These are phyloP conservation scores for Nothophaeocryptopus gaeumannii DNA, from an alignment of 2,329 filamentous ascomycete species.

Conservation along the genomic window DNA sequence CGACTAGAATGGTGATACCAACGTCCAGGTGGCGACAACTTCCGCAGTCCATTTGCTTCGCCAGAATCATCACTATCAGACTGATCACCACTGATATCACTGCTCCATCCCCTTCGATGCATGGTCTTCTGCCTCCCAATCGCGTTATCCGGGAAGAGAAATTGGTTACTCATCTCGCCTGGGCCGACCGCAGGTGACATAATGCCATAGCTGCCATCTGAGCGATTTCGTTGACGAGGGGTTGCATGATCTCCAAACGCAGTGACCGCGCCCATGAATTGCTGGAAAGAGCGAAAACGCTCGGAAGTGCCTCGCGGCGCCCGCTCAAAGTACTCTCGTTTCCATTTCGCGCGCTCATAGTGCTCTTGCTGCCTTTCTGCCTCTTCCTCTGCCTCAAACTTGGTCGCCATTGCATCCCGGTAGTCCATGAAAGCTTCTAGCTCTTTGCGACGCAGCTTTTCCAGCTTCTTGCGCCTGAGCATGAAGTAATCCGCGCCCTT, in stretches of 20 bases:
- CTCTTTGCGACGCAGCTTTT: slow-evolving; percentile 32
- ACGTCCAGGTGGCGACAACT: slow-evolving; percentile 12
- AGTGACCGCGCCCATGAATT: slow-evolving; percentile 29
- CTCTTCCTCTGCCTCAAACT: slow-evolving; percentile 33
- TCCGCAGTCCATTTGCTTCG: slow-evolving; percentile 14
- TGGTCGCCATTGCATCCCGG: slow-evolving; percentile 32
- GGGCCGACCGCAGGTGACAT: slow-evolving; percentile 25
- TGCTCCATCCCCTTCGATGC: slow-evolving; percentile 33
- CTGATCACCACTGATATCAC: slow-evolving; percentile 35
- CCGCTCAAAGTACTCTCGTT: slow-evolving; percentile 33
- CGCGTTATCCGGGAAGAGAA: slow-evolving; percentile 23
- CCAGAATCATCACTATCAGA: slow-evolving; percentile 31
- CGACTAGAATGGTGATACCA: slow-evolving; percentile 18
- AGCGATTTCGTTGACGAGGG: slow-evolving; percentile 23
- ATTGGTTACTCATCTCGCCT: slow-evolving; percentile 19
- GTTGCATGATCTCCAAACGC: slow-evolving; percentile 25
- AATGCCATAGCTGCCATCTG: slow-evolving; percentile 23
- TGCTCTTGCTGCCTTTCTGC: slow-evolving; percentile 27
- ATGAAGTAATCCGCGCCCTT: slow-evolving; percentile 27
- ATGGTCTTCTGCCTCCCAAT: slow-evolving; percentile 20
- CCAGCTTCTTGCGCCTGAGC: slow-evolving; percentile 30
- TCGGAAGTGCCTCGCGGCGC: slow-evolving; percentile 31
- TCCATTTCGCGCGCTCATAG: slow-evolving; percentile 33
- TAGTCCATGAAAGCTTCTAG: slow-evolving; percentile 31
- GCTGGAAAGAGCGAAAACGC: slow-evolving; percentile 30